Base-by-base conservation (phyloP, 768 basidiomycete species). In the Tremella fuciformis region DNA sequence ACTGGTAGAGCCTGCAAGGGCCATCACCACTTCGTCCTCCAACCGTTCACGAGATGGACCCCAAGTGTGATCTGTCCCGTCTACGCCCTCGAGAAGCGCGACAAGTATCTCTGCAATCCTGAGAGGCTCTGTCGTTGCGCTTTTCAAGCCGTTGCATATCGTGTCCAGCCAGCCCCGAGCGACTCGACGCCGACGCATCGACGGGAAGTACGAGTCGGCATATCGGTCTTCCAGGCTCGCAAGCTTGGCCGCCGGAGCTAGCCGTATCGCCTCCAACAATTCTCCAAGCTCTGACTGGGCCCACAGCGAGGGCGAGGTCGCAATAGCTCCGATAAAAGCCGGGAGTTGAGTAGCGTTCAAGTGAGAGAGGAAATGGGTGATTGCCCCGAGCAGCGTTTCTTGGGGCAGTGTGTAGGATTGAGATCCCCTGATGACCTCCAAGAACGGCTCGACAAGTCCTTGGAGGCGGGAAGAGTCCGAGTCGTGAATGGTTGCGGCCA, bases 361-460 rank as follows among this genome's bases (percentile, higher is more conserved):
- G 24, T 53, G 56, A 2, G 63, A 54, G 16, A 71, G 58, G 61
- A 58, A 71, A 47, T 71, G 70, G 0, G 65, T 66, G 58, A 71
- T 65, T 0, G 67, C 70, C 7, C 70, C 70, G 34, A 54, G 48
- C 4, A 69, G 34, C 1, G 67, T 69, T 18, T 60, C 34, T 7
- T 39, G 38, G 8, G 70, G 64, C 3, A 71, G 53, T 2, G 50
- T 37, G 18, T 60, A 34, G 1, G 59, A 44, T 7, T 48, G 21
- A 11, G 55, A 11, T 11, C 60, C 62, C 6, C 25, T 19, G 29
- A 70, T 53, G 25, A 53, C 41, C 1, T 21, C 26, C 8, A 60
- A 16, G 56, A 70, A 63, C 16, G 63, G 47, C 7, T 18, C 9
- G 15, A 50, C n/a, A 26, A 50, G 48, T 3, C 26, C 48, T 24